Percentiles rank a stretch among this genome's conserved stretches.
Evolutionary conservation across 2,329 filamentous ascomycete species (phyloP).

Genomic region (Cytospora mali): DNA sequence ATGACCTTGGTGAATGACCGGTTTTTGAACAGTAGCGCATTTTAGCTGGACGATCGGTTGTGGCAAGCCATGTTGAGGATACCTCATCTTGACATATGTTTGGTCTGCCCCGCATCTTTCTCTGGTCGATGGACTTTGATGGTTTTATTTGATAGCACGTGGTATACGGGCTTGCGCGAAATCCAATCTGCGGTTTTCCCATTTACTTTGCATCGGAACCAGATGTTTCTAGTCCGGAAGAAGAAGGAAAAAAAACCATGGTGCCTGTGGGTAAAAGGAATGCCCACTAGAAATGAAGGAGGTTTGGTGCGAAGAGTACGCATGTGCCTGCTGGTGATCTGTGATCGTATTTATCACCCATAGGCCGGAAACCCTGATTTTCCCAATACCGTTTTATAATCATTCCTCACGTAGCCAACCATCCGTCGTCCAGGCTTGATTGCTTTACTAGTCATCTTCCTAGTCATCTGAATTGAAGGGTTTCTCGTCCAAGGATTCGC

Average conservation of each 20-base stretch:
- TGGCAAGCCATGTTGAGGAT: constrained; percentile 26
- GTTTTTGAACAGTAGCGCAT: constrained; percentile 27
- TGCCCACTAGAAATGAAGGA: constrained; percentile 13
- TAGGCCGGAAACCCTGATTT: background rate
- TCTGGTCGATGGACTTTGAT: constrained; percentile 29
- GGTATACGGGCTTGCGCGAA: constrained; percentile 23
- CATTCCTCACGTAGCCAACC: background rate
- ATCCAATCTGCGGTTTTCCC: constrained; percentile 24
- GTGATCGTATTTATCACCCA: constrained; percentile 25
- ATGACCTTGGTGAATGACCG: constrained; percentile 18
- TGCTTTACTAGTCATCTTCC: background rate
- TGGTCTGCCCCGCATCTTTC: constrained; percentile 24
- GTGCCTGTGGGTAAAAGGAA: background rate
- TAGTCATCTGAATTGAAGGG: background rate
- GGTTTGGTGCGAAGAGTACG: background rate
- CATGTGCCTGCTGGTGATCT: constrained; percentile 7
- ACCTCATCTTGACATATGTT: constrained; percentile 26
- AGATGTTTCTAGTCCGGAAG: constrained; percentile 4
- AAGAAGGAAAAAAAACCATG: constrained; percentile 7
- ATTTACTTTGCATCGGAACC: constrained; percentile 18
- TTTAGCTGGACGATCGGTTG: constrained; percentile 19
- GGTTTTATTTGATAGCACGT: constrained; percentile 28
- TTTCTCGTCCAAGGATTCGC: no score
- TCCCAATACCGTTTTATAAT: background rate
- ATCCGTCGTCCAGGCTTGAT: background rate